Base-by-base conservation (phyloP, 768 basidiomycete species). In the Pleurotus tuber-regium region DNA sequence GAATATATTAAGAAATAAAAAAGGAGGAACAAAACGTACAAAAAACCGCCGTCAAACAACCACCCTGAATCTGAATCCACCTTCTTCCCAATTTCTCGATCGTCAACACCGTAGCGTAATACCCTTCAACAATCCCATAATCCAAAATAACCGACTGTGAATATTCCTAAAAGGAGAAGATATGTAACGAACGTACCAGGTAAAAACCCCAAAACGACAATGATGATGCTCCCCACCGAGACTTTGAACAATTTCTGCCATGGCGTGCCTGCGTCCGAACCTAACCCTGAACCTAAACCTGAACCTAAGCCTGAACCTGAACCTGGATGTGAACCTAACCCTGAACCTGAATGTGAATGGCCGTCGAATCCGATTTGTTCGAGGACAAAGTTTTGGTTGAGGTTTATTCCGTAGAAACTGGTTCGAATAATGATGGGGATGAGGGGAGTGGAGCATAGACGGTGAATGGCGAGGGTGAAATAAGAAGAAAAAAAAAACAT, bases 31-130 rank as follows among this genome's bases (percentile, higher is more conserved):
- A 4, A 21, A 9, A 67, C 74, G 47, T 50, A 86, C 84, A 66
- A 71, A 89, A 87, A 0, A 90, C 66, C 0, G 82, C 84, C n/a
- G 82, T 72, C 58, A 84, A 60, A 30, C 88, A 59, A 76, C 90
- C 90, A 2, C 89, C 89, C 60, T 84, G 80, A 18, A 89, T 70
- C 60, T 91, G 89, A 54, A 91, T 89, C 66, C 74, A 73, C 59
- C 89, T 90, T 16, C 89, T 77, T 0, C 88, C 87, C 8, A 88
- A 74, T 48, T 77, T 78, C 67, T 90, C 89, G 53, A 89, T 84
- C 1, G 80, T 80, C 28, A 90, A 62, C 33, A 89, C 68, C 1
- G 86, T 74, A 6, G 72, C 82, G 61, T 85, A 90, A 70, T 89
- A 88, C 8, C 86, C 84, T 11, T n/a, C n/a, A n/a, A n/a, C n/a